Evolutionary conservation across 1,284 basidiomycete genomes (phyloP).

Genomic region (Volvariella surrecta): DNA sequence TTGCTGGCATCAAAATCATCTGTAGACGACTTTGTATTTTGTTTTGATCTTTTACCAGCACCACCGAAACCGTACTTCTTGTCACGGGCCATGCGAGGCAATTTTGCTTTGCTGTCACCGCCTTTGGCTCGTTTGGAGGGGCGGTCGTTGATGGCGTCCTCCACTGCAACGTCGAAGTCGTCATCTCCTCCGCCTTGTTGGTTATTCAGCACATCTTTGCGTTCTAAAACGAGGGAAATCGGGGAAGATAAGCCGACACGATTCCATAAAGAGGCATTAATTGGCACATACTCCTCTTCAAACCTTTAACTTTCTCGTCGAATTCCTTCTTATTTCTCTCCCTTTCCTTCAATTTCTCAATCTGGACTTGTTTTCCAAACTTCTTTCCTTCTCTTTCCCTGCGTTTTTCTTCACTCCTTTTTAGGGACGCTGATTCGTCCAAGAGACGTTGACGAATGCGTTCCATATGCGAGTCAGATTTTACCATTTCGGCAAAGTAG

Average conservation of each 20-base stretch:
- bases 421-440: constrained; percentile 85
- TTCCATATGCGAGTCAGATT: constrained; percentile 97
- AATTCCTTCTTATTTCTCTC: constrained; percentile 70
- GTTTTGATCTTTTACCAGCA: constrained; percentile 58
- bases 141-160: constrained; percentile 76
- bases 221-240: constrained; percentile 39
- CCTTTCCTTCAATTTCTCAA: constrained; percentile 32
- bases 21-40: constrained; percentile 75
- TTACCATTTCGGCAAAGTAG: constrained; percentile 99
- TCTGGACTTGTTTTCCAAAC: constrained; percentile 91
- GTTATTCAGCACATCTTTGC: constrained; percentile 77
- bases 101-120: constrained; percentile 27
- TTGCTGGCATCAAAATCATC: constrained; percentile 55
- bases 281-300: constrained; percentile 79
- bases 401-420: constrained; percentile 87
- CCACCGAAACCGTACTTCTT: constrained; percentile 78
- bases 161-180: constrained; percentile 79
- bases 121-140: constrained; percentile 49
- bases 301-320: constrained; percentile 73
- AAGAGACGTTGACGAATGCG: constrained; percentile 87
- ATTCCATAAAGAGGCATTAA: no score
- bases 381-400: constrained; percentile 95
- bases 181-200: constrained; percentile 53
- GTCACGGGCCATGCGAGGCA: constrained; percentile 65
- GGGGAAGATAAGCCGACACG: no score